Base-by-base conservation (phyloP, 1,284 basidiomycete genomes). In the Moniliella sp. region DNA sequence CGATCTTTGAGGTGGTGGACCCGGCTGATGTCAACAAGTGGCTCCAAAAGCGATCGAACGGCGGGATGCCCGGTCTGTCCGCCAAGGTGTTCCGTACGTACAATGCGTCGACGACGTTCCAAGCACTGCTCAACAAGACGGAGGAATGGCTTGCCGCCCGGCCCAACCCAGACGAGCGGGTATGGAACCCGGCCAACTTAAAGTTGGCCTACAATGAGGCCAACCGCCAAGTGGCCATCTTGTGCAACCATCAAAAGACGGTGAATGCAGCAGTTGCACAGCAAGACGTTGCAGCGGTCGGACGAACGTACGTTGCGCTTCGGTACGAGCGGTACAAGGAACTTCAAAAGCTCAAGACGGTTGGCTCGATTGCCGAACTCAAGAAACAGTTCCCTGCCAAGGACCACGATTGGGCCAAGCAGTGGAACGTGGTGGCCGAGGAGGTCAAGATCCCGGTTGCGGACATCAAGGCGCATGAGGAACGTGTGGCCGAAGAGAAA, bases 371-470 rank as follows among this genome's bases (percentile, higher is more conserved):
- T 5, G 42, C 72, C 68, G 45, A 49, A 21, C 40, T 57, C 19
- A 59, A 59, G 29, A 58, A 60, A 70, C 83, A 82, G 62, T 58
- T 37, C 40, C 42, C 43, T 17, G 36, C 46, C 17, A 75, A 78
- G 50, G 70, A 74, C 46, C 70, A 73, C 38, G 61, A 65, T 11
- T 79, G 81, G 45, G 65, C 65, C 12, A 50, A 51, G 37, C 40
- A 52, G 30, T 53, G 50, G 34, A 44, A 50, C 35, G 43, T 48
- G 39, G 45, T 53, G 27, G 74, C 78, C 5, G 73, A 77, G 36
- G 84, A 93, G 62, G 86, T 81, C 2, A 84, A 93, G 55, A 60
- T 97, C 27, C 86, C 94, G 40, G 80, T 86, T 15, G 83, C 91
- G 4, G 88, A 75, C 65, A 73, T 94, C 39, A 72, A 66, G 30